phyloP scores from a whole-genome alignment of 1,139 yeast genomes.

The Candida neerlandica region DNA sequence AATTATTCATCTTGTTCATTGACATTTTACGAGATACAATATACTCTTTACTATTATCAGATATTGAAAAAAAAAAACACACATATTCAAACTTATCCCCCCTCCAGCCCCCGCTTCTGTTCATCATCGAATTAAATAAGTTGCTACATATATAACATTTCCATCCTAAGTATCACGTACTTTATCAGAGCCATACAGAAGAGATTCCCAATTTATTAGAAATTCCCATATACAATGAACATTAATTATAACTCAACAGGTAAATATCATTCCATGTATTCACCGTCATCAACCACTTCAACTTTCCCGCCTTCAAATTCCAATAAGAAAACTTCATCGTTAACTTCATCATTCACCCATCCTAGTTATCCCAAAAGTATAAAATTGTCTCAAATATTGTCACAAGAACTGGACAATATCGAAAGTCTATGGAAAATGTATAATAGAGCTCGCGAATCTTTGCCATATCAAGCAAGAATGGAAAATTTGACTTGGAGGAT shows the following conservation, averaged over 20 bases:
- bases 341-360: neutral
- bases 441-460: conserved; percentile 71
- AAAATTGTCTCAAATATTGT: conserved; percentile 13
- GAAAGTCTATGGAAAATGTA: conserved; percentile 80
- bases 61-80: no score
- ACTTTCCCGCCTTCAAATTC: conserved; percentile 5
- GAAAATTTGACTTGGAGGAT: conserved; percentile 86
- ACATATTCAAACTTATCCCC: no score
- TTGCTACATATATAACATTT: neutral
- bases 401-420: conserved; percentile 28
- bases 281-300: conserved; percentile 15
- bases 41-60: no score
- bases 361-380: conserved; percentile 7
- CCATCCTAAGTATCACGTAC: no score
- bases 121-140: no score
- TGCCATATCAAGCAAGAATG: conserved; percentile 75
- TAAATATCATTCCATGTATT: conserved; percentile 11
- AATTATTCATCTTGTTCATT: no score
- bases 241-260: conserved; percentile 9
- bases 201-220: conserved; percentile 1
- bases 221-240: conserved; percentile 5
- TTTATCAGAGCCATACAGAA: no score
- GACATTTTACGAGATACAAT: no score
- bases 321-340: neutral
- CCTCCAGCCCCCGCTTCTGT: no score